Percentiles rank a stretch among this genome's conserved stretches.
Conservation (phyloP, 2,329 filamentous ascomycete species). For the Eutypella sp. region DNA sequence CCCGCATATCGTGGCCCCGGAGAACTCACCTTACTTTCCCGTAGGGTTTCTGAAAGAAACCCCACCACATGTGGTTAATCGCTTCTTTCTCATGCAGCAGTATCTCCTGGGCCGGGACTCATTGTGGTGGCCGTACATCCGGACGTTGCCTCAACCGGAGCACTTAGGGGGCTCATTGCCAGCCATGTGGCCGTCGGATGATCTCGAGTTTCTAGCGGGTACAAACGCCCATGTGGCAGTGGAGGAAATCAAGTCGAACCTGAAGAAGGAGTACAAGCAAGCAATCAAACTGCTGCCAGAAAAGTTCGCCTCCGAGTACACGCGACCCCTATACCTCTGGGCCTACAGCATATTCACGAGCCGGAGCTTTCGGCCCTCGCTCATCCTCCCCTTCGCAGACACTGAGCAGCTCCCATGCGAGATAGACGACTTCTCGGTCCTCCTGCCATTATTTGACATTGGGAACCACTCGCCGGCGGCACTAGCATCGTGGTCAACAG, state of each 20-base stretch:
- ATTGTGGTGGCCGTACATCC: conserved; percentile 66
- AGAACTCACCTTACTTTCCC: conserved; percentile 36
- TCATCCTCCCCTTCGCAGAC: conserved; percentile 42
- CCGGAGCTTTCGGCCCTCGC: conserved; percentile 58
- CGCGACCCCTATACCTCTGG: conserved; percentile 55
- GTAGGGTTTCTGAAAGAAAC: conserved; percentile 41
- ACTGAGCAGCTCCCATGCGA: conserved; percentile 31
- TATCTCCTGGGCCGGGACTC: conserved; percentile 54
- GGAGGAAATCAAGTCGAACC: conserved; percentile 38
- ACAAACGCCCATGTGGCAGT: conserved; percentile 27
- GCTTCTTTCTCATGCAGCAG: conserved; percentile 67
- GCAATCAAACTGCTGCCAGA: conserved; percentile 35
- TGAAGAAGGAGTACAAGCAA: conserved; percentile 41
- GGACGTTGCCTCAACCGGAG: conserved; percentile 57
- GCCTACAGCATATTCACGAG: conserved; percentile 61
- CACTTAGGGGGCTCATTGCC: conserved; percentile 50
- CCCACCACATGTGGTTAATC: conserved; percentile 55
- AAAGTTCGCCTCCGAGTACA: conserved; percentile 33
- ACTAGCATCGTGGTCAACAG: conserved; percentile 48
- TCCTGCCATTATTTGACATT: conserved; percentile 67
- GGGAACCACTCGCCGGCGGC: conserved; percentile 64
- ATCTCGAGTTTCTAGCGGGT: conserved; percentile 46
- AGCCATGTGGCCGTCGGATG: conserved; percentile 58
- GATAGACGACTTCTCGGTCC: conserved; percentile 59
- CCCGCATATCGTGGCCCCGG: conserved; percentile 4